Evolutionary conservation across 2,329 filamentous ascomycete species (phyloP).

Genomic region (Rhexocercosporidium sp.): DNA sequence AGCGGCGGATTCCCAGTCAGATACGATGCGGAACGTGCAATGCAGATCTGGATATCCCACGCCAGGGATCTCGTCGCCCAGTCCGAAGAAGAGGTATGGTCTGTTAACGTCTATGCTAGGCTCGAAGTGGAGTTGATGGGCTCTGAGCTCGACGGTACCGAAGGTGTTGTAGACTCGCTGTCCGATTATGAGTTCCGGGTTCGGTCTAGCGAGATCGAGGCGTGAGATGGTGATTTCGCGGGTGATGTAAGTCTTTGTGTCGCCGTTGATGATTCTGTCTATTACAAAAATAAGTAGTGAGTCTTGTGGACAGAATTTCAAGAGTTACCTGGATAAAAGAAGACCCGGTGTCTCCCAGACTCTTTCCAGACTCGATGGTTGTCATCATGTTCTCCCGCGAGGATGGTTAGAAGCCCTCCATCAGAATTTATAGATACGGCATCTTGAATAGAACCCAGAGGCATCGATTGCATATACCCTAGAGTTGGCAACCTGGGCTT

Average conservation of each 20-base stretch:
- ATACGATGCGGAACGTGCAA: slow-evolving; percentile 8
- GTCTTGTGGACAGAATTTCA: not conserved
- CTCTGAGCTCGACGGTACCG: not conserved
- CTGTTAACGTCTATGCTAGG: not conserved
- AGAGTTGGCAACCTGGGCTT: not conserved
- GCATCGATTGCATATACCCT: not conserved
- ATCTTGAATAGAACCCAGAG: not conserved
- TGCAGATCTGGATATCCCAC: slow-evolving; percentile 19
- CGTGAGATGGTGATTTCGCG: slow-evolving; percentile 17
- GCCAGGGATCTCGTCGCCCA: slow-evolving; percentile 19
- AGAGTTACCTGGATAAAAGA: not conserved
- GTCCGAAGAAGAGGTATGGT: slow-evolving; percentile 14
- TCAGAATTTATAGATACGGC: not conserved
- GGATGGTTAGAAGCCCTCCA: not conserved
- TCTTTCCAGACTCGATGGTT: slow-evolving; percentile 9
- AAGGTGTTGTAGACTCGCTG: slow-evolving; percentile 2
- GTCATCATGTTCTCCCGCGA: slow-evolving; percentile 15
- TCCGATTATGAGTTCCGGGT: slow-evolving; percentile 10
- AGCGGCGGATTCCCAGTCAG: slow-evolving; percentile 1
- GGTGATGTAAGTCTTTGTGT: slow-evolving; percentile 2
- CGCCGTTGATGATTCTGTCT: slow-evolving; percentile 13
- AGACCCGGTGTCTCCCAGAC: slow-evolving; percentile 2
- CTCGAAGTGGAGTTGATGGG: slow-evolving; percentile 7
- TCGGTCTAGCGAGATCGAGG: slow-evolving; percentile 7
- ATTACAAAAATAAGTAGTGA: not conserved